These are phyloP conservation scores for Fusarium torulosum DNA, from an alignment of 2,329 filamentous ascomycete genomes.

Conservation along the genomic window DNA sequence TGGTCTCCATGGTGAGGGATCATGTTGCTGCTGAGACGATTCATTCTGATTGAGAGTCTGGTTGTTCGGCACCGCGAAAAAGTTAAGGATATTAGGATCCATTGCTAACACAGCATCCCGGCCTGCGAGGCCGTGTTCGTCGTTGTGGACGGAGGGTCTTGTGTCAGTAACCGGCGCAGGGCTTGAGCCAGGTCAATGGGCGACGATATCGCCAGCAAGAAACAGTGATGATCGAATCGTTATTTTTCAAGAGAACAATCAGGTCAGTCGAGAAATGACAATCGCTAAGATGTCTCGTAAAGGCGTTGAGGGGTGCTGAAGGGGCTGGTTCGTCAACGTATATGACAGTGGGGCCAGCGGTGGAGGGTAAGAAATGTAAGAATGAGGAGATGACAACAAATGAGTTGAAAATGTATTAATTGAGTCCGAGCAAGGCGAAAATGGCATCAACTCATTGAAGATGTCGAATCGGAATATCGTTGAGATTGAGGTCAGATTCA, in stretches of 20 bases:
- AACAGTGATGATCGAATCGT: constrained; percentile 5
- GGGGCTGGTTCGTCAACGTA: constrained; percentile 39
- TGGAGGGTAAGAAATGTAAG: constrained; percentile 14
- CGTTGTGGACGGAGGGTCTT: constrained; percentile 39
- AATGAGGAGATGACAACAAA: constrained; percentile 10
- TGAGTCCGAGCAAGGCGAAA: constrained; percentile 20
- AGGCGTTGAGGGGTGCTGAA: constrained; percentile 27
- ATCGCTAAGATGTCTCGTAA: constrained; percentile 39
- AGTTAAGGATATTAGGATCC: constrained; percentile 50
- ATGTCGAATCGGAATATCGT: constrained; percentile 44
- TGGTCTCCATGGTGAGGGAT: constrained; percentile 43
- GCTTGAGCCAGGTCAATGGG: constrained; percentile 41
- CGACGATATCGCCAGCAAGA: constrained; percentile 8
- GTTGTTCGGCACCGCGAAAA: constrained; percentile 49
- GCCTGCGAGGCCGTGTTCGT: constrained; percentile 45
- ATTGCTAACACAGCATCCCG: constrained; percentile 51
- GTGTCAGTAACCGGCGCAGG: constrained; percentile 39
- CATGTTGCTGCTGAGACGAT: constrained; percentile 43
- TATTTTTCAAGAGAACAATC: constrained; percentile 19
- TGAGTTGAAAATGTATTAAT: constrained; percentile 15
- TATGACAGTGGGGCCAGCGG: constrained; percentile 36
- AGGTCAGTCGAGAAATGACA: constrained; percentile 23
- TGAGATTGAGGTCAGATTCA: constrained; percentile 42
- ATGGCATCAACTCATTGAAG: constrained; percentile 17
- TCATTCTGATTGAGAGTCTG: constrained; percentile 47